A percentile compares a stretch with the other conserved stretches of the same genome.
phyloP scores from a whole-genome alignment of 148 eudicot species.

The Heliamphora exappendiculata region DNA sequence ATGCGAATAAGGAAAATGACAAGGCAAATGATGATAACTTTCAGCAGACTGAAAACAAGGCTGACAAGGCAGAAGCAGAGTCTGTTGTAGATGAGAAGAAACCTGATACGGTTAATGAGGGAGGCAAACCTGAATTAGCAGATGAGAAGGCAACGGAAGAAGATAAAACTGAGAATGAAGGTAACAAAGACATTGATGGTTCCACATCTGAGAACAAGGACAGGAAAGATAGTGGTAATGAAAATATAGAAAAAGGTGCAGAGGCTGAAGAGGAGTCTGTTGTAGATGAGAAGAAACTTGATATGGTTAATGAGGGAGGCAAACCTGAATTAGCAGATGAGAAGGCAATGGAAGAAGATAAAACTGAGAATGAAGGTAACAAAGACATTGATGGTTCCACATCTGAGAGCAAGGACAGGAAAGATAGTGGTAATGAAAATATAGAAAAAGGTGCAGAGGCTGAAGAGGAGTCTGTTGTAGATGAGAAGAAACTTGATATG shows the following conservation, averaged over 20 bases:
- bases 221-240: constrained; percentile 27
- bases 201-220: constrained; percentile 22
- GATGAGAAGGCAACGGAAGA: constrained; percentile 22
- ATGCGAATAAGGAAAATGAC: constrained; percentile 25
- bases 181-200: constrained; percentile 20
- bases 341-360: constrained; percentile 20
- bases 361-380: constrained; percentile 21
- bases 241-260: constrained; percentile 20
- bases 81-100: constrained; percentile 19
- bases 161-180: constrained; percentile 23
- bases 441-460: constrained; percentile 25
- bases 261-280: constrained; percentile 19
- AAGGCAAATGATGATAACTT: constrained; percentile 16
- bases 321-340: constrained; percentile 19
- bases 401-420: constrained; percentile 23
- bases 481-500: constrained; percentile 21
- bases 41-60: constrained; percentile 24
- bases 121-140: constrained; percentile 10
- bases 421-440: constrained; percentile 25
- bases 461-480: constrained; percentile 17
- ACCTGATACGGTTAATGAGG: constrained; percentile 14
- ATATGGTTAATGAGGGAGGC: constrained; percentile 16
- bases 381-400: constrained; percentile 21
- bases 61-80: constrained; percentile 20
- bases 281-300: constrained; percentile 15